Base-by-base conservation (phyloP, 2,329 filamentous ascomycete genomes). In the Diaporthe batatas region DNA sequence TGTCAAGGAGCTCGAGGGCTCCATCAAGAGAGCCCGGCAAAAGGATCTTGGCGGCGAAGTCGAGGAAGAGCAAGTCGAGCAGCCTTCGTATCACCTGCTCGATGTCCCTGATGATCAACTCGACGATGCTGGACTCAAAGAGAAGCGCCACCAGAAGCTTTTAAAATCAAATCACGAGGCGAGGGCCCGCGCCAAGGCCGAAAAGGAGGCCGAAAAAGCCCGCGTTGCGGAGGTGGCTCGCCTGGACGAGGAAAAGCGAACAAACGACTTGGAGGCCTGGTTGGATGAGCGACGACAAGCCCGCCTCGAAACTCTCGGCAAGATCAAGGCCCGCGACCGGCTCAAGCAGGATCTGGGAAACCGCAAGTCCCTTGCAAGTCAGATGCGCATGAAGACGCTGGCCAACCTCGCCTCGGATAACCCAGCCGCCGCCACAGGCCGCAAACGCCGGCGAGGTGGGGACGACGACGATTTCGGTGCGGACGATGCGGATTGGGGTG, bases 371-470 rank as follows among this genome's bases (percentile, higher is more conserved):
- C 91, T 98, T 25, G 96, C 96, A 11, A 96, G 93, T 72, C 96
- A 98, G 82, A 97, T 97, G 84, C 93, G 96, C 75, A 99, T 99
- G 96, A 98, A 98, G 84, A 96, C 92, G 67, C 95, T 99, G 73
- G 96, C 96, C 73, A 98, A 98, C 79, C 91, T 99, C 1, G 96
- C 96, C 3, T 95, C 96, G 0, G 96, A 99, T 81, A 91, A 90
- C 7, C 95, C 96, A 0, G 86, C 88, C 69, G 84, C 83, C 8
- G 70, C 74, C 21, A 73, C 74, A 0, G 87, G 87, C 76, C 95
- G 95, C 81, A 97, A 98, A 82, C 90, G 96, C 72, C 88, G 94
- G 18, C 91, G 95, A 23, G 95, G 94, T 10, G 94, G 92, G 5
- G 96, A 98, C 80, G 96, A 99, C 78, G 96, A 99, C 80, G 95